phyloP scores from a whole-genome alignment of 1,284 basidiomycete genomes.

The Trichosporon sp. region DNA sequence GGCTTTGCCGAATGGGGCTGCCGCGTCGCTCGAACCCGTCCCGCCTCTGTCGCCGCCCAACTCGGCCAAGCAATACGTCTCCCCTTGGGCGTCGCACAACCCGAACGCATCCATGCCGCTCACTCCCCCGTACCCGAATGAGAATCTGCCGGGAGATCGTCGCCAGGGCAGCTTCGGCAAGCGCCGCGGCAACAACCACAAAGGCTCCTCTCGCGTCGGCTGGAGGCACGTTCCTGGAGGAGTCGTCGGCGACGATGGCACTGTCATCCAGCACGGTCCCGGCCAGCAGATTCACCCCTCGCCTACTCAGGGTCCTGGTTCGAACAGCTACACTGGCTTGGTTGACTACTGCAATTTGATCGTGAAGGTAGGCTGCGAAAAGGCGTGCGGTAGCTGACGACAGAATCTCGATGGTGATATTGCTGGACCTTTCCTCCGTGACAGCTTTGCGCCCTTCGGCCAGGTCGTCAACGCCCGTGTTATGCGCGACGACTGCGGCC shows the following conservation, averaged over 20 bases:
- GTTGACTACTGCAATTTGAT: constrained; percentile 90
- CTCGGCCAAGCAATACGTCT: constrained; percentile 10
- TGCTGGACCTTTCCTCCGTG: constrained; percentile 73
- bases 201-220: not conserved
- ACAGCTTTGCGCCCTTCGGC: constrained; percentile 71
- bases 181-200: not conserved
- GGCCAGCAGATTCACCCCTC: constrained; percentile 84
- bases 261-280: constrained; percentile 66
- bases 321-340: constrained; percentile 71
- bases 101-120: not conserved
- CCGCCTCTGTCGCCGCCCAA: constrained; percentile 17
- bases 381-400: not conserved
- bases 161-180: not conserved
- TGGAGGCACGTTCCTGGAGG: constrained; percentile 19
- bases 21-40: not conserved
- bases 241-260: constrained; percentile 34
- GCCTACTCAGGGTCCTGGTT: constrained; percentile 65
- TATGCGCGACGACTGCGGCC: constrained; percentile 80
- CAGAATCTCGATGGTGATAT: constrained; percentile 81
- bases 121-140: constrained; percentile 4
- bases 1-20: not conserved
- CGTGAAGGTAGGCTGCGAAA: constrained; percentile 30
- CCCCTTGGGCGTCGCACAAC: constrained; percentile 35
- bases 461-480: constrained; percentile 86
- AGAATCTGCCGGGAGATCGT: not conserved